Evolutionary conservation across 2,329 filamentous ascomycete species (phyloP).

Genomic region (Fusarium chuoi): DNA sequence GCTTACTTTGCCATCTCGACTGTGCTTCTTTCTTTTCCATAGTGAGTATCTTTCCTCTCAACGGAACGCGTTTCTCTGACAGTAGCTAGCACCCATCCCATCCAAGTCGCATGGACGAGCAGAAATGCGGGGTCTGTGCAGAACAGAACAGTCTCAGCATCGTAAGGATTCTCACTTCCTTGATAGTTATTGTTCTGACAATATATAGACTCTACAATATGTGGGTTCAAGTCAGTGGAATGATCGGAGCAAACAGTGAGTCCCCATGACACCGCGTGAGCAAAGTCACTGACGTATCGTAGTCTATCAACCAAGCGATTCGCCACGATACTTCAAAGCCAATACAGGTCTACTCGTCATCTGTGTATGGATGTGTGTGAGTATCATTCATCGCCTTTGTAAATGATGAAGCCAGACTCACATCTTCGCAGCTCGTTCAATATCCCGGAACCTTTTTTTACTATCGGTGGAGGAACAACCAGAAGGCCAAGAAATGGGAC

Average conservation of each 20-base stretch:
- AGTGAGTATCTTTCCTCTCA: neutral
- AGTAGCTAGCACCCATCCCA: neutral
- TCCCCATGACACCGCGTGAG: fast-evolving
- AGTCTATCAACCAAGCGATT: conserved; percentile 49
- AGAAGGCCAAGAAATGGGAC: conserved; percentile 52
- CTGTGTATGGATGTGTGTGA: conserved; percentile 8
- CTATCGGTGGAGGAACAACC: conserved; percentile 52
- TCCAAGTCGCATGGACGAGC: neutral
- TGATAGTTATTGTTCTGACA: neutral
- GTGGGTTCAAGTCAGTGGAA: conserved; percentile 53
- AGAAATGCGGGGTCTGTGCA: conserved; percentile 40
- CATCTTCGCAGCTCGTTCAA: conserved; percentile 45
- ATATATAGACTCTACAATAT: conserved; percentile 59
- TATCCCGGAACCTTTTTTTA: conserved; percentile 52
- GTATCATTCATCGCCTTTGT: fast-evolving
- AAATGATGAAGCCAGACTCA: neutral
- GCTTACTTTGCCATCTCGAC: neutral
- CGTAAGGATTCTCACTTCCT: neutral
- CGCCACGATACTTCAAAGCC: conserved; percentile 51
- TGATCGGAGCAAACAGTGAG: conserved; percentile 50
- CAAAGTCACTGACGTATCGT: neutral
- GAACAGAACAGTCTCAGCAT: conserved; percentile 63
- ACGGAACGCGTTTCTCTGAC: fast-evolving
- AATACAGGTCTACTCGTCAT: conserved; percentile 42
- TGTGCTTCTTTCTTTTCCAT: neutral